These are phyloP conservation scores for Chondrostereum purpureum DNA, from an alignment of 1,284 basidiomycete species.

Conservation along the genomic window DNA sequence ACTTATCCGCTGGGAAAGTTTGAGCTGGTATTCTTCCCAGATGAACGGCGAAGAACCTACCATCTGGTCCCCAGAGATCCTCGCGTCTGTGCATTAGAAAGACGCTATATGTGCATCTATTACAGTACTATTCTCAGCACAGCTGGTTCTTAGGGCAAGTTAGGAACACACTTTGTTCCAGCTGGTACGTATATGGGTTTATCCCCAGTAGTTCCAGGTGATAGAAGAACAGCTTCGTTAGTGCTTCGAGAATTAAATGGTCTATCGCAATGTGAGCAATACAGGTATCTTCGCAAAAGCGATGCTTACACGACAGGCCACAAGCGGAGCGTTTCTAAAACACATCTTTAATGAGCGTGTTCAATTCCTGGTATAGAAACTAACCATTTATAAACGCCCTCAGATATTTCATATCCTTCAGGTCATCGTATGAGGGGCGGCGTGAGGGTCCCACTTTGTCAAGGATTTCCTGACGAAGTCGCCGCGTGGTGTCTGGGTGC, in stretches of 20 bases:
- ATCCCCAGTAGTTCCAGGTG: conserved; percentile 15
- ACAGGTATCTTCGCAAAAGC: not conserved
- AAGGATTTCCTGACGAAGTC: conserved; percentile 43
- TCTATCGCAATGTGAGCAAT: conserved; percentile 5
- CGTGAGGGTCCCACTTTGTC: conserved; percentile 24
- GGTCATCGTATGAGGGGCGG: conserved; percentile 32
- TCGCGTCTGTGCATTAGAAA: conserved; percentile 19
- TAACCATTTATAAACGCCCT: conserved; percentile 38
- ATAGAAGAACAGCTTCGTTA: conserved; percentile 19
- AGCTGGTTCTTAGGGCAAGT: not conserved
- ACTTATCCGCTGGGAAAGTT: conserved; percentile 17
- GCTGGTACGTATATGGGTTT: conserved; percentile 23
- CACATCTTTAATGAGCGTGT: not conserved
- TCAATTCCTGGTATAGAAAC: conserved; percentile 6
- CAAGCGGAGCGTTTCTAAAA: conserved; percentile 24
- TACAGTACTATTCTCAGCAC: not conserved
- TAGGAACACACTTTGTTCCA: conserved; percentile 17
- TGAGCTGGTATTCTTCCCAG: not conserved
- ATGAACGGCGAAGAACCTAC: conserved; percentile 7
- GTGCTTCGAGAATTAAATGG: conserved; percentile 15
- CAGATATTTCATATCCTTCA: conserved; percentile 38
- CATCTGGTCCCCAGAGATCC: conserved; percentile 24
- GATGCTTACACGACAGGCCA: conserved; percentile 22
- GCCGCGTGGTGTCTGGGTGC: conserved; percentile 35
- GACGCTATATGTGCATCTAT: conserved; percentile 16